Base-by-base conservation (phyloP, 73 alveolate genomes). In the Uronychia setigera region DNA sequence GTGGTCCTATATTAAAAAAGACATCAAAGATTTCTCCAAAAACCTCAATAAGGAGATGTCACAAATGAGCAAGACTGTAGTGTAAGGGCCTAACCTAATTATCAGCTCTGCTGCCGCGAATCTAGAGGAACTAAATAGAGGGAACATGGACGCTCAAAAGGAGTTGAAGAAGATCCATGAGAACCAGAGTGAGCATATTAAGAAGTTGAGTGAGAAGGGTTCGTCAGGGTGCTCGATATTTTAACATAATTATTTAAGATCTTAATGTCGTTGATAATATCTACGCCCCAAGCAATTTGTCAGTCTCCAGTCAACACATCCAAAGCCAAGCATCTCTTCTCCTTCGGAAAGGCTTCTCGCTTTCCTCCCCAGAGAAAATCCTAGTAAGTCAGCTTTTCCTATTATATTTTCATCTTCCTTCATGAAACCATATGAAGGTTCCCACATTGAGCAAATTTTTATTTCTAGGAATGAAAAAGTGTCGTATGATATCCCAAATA, bases 291-390 rank as follows among this genome's bases (percentile, higher is more conserved):
- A 33, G 31, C 59, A 19, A 87, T 87, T 28, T 78, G 88, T 34
- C 58, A 34, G 26, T 84, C 95, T 13, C 95, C 92, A 19, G 46
- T 86, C 33, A 92, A 92, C 60, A 32, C 74, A 0, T 92, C 96
- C 5, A 58, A 87, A 31, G 82, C 96, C 9, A 92, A 92, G 75
- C 87, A 81, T 31, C 86, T 82, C 27, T 92, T 29, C 75, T 88
- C 94, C 5, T 92, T 92, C 80, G 34, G 92, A 19, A 92, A 88
- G 60, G 92, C 96, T 0, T 11, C 34, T 1, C 59, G 96, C 83
- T 92, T 92, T 79, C 80, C 77, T 58, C 57, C n/a, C 26, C 26
- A 19, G 19, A n/a, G 59, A 32, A 57, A 35, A 58, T 28, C 67
- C 31, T 46, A 58, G 83, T n/a, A 86, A 83, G 82, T 28, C 57